Conservation (phyloP, 2,329 filamentous ascomycete genomes). For the Arachnomyces sp. region DNA sequence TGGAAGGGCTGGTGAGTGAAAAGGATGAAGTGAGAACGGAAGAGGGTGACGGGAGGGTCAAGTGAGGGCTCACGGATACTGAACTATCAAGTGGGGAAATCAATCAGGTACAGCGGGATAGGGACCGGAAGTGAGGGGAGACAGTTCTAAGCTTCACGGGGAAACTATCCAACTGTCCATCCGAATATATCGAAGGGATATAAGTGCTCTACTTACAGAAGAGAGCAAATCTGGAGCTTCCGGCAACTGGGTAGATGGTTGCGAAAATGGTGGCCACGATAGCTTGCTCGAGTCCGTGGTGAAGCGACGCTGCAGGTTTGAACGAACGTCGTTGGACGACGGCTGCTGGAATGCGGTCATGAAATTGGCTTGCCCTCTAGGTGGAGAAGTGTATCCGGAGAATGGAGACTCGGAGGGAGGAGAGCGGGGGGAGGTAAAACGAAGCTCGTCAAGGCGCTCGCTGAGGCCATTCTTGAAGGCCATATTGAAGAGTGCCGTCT, state of each 20-base stretch:
- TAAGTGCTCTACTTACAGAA: conserved; percentile 36
- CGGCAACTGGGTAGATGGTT: no score
- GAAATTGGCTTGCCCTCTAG: conserved; percentile 57
- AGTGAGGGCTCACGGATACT: no score
- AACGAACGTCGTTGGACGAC: conserved; percentile 59
- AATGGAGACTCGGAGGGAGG: conserved; percentile 68
- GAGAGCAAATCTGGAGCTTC: conserved; percentile 47
- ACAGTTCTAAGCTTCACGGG: conserved; percentile 4
- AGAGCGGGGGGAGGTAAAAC: conserved; percentile 68
- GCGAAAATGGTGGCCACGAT: conserved; percentile 52
- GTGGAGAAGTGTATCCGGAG: conserved; percentile 64
- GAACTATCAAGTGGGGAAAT: neutral
- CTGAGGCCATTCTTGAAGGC: conserved; percentile 55
- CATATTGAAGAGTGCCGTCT: conserved; percentile 36
- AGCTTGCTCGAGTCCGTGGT: conserved; percentile 83
- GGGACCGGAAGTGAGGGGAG: conserved; percentile 5
- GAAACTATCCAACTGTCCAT: conserved; percentile 1
- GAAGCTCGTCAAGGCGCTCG: conserved; percentile 68
- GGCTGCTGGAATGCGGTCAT: conserved; percentile 49
- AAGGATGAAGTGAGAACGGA: conserved; percentile 7
- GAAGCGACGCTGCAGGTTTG: conserved; percentile 79
- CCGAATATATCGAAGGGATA: conserved; percentile 3
- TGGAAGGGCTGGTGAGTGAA: neutral
- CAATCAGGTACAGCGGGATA: neutral
- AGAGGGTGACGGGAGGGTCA: conserved; percentile 10